phyloP scores from a whole-genome alignment of 768 basidiomycete species.

The Clitopilus hobsonii region DNA sequence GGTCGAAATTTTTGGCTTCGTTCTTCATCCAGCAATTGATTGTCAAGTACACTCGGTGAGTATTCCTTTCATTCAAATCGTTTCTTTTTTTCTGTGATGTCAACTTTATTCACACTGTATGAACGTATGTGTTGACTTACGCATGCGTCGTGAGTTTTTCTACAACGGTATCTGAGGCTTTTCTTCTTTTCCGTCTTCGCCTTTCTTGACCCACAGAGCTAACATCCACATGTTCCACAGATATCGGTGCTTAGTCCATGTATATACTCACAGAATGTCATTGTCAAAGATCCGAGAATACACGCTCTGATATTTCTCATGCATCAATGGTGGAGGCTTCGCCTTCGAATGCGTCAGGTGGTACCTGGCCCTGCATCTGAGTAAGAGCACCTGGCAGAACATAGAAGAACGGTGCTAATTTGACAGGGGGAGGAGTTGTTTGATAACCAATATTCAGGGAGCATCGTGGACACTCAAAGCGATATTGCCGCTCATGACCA shows the following conservation, averaged over 20 bases:
- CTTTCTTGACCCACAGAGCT: background rate
- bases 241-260: constrained; percentile 9
- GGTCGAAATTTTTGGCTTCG: background rate
- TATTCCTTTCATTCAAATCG: constrained; percentile 7
- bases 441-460: constrained; percentile 74
- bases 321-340: constrained; percentile 24
- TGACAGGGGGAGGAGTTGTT: constrained; percentile 67
- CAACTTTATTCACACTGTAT: constrained; percentile 72
- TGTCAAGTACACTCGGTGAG: constrained; percentile 20
- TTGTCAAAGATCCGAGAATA: background rate
- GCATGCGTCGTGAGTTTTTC: constrained; percentile 50
- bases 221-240: constrained; percentile 1
- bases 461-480: constrained; percentile 67
- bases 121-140: constrained; percentile 42
- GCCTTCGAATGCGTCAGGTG: constrained; percentile 75
- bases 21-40: background rate
- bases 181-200: constrained; percentile 5
- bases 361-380: constrained; percentile 85
- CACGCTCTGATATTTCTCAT: background rate
- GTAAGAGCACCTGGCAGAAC: constrained; percentile 78
- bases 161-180: constrained; percentile 85
- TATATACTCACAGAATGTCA: constrained; percentile 1
- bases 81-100: constrained; percentile 37
- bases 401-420: constrained; percentile 76
- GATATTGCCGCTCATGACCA: constrained; percentile 73